phyloP scores from a whole-genome alignment of 2,329 filamentous ascomycete genomes.

The Colletotrichum sp. region DNA sequence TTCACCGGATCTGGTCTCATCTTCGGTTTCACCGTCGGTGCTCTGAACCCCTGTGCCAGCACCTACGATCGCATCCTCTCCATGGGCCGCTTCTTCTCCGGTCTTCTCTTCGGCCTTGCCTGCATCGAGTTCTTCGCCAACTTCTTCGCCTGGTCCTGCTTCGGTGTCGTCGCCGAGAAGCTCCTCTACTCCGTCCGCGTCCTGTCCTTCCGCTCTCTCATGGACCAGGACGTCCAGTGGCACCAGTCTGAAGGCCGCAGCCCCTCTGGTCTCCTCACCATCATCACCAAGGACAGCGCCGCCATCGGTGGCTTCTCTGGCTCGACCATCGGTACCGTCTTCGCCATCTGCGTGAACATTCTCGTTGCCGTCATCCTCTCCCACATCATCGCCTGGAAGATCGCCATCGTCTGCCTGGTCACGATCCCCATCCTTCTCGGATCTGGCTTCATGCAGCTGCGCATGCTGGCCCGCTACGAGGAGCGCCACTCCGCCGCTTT shows the following conservation, averaged over 20 bases:
- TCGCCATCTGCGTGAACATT: slow-evolving; percentile 59
- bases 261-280: slow-evolving; percentile 52
- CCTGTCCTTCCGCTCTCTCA: slow-evolving; percentile 58
- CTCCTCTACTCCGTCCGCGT: slow-evolving; percentile 61
- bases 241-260: slow-evolving; percentile 57
- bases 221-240: slow-evolving; percentile 65
- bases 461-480: slow-evolving; percentile 51
- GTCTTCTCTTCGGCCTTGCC: slow-evolving; percentile 66
- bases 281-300: slow-evolving; percentile 61
- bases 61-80: slow-evolving; percentile 49
- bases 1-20: slow-evolving; percentile 63
- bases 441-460: slow-evolving; percentile 58
- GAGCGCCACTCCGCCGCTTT: slow-evolving; percentile 53
- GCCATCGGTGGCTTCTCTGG: slow-evolving; percentile 59
- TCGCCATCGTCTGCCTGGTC: slow-evolving; percentile 59
- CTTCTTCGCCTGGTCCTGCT: slow-evolving; percentile 58
- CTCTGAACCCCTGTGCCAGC: slow-evolving; percentile 57
- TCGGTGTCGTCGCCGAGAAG: slow-evolving; percentile 62
- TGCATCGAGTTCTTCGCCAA: slow-evolving; percentile 65
- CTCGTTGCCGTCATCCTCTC: slow-evolving; percentile 57
- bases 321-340: slow-evolving; percentile 58
- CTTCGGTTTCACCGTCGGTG: slow-evolving; percentile 65
- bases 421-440: slow-evolving; percentile 58
- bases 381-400: slow-evolving; percentile 63
- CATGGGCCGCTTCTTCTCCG: slow-evolving; percentile 56